A percentile compares a stretch with the other conserved stretches of the same genome.
Evolutionary conservation across 2,329 filamentous ascomycete species (phyloP).

Genomic region (Claviceps sp.): DNA sequence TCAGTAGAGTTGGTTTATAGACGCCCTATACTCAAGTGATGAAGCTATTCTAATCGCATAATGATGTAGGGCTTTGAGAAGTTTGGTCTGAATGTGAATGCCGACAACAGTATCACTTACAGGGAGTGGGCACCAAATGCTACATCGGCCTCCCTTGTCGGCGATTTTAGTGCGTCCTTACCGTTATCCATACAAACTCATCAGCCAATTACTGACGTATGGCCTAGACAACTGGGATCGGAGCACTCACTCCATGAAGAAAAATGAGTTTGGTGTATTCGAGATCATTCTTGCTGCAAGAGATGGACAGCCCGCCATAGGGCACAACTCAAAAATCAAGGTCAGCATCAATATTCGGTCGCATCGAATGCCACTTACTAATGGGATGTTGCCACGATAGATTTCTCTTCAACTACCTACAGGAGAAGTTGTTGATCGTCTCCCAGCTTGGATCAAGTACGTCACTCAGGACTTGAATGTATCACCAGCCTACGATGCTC

Average conservation of each 20-base stretch:
- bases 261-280: constrained; percentile 74
- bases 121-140: constrained; percentile 96
- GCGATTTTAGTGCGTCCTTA: constrained; percentile 72
- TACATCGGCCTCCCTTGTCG: constrained; percentile 69
- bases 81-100: constrained; percentile 72
- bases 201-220: constrained; percentile 14
- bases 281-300: constrained; percentile 64
- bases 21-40: constrained; percentile 1
- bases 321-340: constrained; percentile 94
- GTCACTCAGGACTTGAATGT: constrained; percentile 86
- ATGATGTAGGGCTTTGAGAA: constrained; percentile 62
- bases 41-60: not conserved
- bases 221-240: constrained; percentile 69
- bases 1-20: constrained; percentile 52
- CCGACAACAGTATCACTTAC: constrained; percentile 77
- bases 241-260: constrained; percentile 74
- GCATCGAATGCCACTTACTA: not conserved
- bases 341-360: constrained; percentile 29
- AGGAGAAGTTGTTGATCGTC: constrained; percentile 70
- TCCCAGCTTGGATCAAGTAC: constrained; percentile 95
- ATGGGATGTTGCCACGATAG: constrained; percentile 27
- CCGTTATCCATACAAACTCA: not conserved
- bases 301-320: constrained; percentile 63
- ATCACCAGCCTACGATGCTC: constrained; percentile 84
- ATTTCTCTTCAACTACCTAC: constrained; percentile 70